phyloP scores from a whole-genome alignment of 371 early-diverging fungal genomes.

The Dinochytrium kinnereticum region DNA sequence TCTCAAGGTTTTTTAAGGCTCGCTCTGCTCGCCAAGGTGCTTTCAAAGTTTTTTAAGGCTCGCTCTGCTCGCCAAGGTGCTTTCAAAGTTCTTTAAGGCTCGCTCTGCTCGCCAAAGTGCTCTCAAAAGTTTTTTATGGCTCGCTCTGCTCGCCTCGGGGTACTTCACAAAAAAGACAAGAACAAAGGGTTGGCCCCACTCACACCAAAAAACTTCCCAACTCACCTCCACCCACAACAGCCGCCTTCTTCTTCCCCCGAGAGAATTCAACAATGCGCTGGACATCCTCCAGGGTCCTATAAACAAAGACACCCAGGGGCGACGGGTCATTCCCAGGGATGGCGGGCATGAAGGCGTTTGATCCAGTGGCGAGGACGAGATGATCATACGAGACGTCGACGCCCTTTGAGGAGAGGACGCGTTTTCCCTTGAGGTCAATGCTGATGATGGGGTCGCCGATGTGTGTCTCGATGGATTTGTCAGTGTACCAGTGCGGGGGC shows the following conservation, averaged over 20 bases:
- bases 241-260: conserved; percentile 49
- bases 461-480: conserved; percentile 50
- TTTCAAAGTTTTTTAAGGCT: too few species aligned
- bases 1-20: too few species aligned
- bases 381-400: conserved; percentile 56
- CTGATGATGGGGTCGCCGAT: conserved; percentile 53
- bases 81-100: too few species aligned
- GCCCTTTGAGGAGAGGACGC: conserved; percentile 44
- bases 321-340: conserved; percentile 34
- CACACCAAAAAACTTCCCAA: background rate
- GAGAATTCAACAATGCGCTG: conserved; percentile 42
- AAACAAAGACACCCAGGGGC: conserved; percentile 63
- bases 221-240: conserved; percentile 69
- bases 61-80: too few species aligned
- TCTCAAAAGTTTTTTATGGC: too few species aligned
- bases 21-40: too few species aligned
- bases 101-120: too few species aligned
- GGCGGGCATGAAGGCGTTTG: conserved; percentile 62
- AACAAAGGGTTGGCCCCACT: background rate
- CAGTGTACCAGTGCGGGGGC: conserved; percentile 59
- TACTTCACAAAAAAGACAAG: too few species aligned
- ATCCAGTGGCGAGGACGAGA: conserved; percentile 68
- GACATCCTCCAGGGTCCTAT: conserved; percentile 69
- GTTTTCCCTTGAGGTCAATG: conserved; percentile 47
- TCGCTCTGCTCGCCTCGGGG: too few species aligned